Base-by-base conservation (phyloP, 768 basidiomycete genomes). In the Boletus tomentosulus region DNA sequence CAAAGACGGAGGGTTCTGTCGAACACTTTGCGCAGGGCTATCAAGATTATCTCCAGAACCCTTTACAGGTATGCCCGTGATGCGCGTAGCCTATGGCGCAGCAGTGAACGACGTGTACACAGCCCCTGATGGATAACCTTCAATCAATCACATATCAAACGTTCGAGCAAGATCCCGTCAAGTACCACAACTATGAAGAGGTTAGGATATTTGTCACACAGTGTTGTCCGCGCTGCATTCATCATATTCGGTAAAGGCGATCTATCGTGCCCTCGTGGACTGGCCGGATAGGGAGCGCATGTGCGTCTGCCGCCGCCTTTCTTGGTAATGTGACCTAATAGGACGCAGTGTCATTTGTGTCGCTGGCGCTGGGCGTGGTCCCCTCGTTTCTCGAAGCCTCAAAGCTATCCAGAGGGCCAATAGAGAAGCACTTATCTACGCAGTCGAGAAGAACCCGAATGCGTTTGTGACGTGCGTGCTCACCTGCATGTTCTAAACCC, bases 81-180 rank as follows among this genome's bases (percentile, higher is more conserved):
- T 9, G 46, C 44, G 46, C 48, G 46, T 50, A 51, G 39, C 27
- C 37, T 38, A 34, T 37, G 45, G 33, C 43, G 15, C 47, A 13
- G 19, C 38, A 50, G 55, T 65, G 44, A 42, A 46, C 41, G 47
- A 51, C 50, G 49, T 24, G 24, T 19, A 51, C 56, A 51, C 61
- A 95, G 89, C 97, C 97, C 24, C 71, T 99, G 62, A 96, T 96
- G 94, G 96, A 99, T 65, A 95, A 99, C 71, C 73, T 99, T 51
- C 92, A 91, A 65, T 95, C 92, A 62, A 82, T 87, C 59, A 98
- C 94, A 11, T 99, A 99, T 70, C 93, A 98, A 66, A 93, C 92
- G 3, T 99, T 99, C 64, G 97, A 99, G 66, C 84, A 93, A 67
- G 97, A 98, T 74, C 96, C 97, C 3, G 86, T 98, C 56, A 99